Conservation (phyloP, 495 filamentous ascomycete species). For the Lineolata rhizophorae region DNA sequence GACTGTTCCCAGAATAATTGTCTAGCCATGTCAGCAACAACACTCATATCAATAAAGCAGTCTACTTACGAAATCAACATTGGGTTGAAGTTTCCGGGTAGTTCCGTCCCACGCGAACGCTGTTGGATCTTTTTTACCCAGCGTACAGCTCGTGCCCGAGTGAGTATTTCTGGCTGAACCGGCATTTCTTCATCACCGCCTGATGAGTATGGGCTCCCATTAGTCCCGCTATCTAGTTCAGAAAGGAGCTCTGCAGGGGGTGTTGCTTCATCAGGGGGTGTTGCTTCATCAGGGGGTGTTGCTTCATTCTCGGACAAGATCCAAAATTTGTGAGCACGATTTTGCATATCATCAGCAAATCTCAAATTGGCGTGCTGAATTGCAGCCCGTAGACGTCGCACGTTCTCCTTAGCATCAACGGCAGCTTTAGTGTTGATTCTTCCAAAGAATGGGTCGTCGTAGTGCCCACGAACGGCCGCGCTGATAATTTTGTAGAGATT, state of each 20-base stretch:
- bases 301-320: neutral
- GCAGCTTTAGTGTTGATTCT: constrained; percentile 2
- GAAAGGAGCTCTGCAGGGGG: too few relatives aligned
- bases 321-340: neutral
- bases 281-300: neutral
- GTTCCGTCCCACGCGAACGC: constrained; percentile 8
- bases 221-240: too few relatives aligned
- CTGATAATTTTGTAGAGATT: constrained; percentile 6
- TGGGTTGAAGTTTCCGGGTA: constrained; percentile 12
- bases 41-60: too few relatives aligned
- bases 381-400: constrained; percentile 11
- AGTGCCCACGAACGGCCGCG: constrained; percentile 9
- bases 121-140: constrained; percentile 8
- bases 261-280: too few relatives aligned
- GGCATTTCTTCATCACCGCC: too few relatives aligned
- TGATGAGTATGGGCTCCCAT: too few relatives aligned
- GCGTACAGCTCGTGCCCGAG: constrained; percentile 2
- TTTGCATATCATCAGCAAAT: constrained; percentile 10
- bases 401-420: constrained; percentile 5
- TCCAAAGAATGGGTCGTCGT: constrained; percentile 9
- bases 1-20: constrained; percentile 13
- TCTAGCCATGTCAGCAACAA: too few relatives aligned
- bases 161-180: constrained; percentile 2
- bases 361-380: constrained; percentile 12
- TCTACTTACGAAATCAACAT: too few relatives aligned